Evolutionary conservation across 768 basidiomycete genomes (phyloP).

Genomic region (Mycena albidolilacea): DNA sequence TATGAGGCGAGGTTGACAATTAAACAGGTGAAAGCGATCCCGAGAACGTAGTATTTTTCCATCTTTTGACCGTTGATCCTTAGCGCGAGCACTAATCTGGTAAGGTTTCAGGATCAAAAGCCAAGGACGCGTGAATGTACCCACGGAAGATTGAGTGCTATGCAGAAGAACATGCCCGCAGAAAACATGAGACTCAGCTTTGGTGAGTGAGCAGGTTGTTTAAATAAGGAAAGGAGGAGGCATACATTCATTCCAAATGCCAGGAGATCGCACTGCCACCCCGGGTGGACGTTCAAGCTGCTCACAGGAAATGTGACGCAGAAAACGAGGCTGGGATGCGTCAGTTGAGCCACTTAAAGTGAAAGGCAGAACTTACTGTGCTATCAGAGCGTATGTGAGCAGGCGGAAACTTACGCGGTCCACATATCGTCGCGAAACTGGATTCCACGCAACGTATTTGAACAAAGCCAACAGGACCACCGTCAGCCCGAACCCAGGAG

Average conservation of each 20-base stretch:
- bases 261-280: slow-evolving; percentile 8
- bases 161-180: slow-evolving; percentile 1
- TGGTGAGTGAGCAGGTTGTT: background rate
- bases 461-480: slow-evolving; percentile 11
- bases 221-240: background rate
- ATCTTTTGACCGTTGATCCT: slow-evolving; percentile 13
- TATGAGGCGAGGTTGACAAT: slow-evolving; percentile 17
- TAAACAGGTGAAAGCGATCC: slow-evolving; percentile 1
- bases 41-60: slow-evolving; percentile 14
- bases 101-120: background rate
- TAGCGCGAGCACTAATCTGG: slow-evolving; percentile 18
- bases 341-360: slow-evolving; percentile 1
- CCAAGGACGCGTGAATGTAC: background rate
- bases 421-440: slow-evolving; percentile 17
- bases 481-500: slow-evolving; percentile 16
- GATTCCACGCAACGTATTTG: slow-evolving; percentile 12
- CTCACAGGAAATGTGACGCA: slow-evolving; percentile 5
- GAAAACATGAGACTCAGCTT: slow-evolving; percentile 18
- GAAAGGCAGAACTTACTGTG: slow-evolving; percentile 17
- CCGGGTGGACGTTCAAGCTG: background rate
- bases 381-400: slow-evolving; percentile 24
- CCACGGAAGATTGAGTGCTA: slow-evolving; percentile 21
- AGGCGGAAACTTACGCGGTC: slow-evolving; percentile 33
- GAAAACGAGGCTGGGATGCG: slow-evolving; percentile 15
- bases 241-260: slow-evolving; percentile 12